phyloP scores from a whole-genome alignment of 257 asterid genomes.

The Paraleonurus japonicus region DNA sequence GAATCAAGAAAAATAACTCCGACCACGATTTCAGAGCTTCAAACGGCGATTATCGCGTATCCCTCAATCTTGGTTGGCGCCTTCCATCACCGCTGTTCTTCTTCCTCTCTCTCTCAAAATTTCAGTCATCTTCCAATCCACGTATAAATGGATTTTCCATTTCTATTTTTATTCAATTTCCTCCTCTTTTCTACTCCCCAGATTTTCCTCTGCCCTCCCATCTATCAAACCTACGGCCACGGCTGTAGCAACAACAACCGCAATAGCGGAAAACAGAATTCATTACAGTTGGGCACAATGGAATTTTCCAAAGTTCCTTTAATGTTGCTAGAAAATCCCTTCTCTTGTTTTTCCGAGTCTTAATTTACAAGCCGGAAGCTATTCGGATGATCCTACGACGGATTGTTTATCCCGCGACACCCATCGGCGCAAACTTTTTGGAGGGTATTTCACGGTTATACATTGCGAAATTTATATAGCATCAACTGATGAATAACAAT shows the following conservation, averaged over 20 bases:
- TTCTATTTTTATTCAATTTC: slow-evolving; percentile 29
- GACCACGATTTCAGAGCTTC: slow-evolving; percentile 38
- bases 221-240: slow-evolving; percentile 20
- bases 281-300: slow-evolving; percentile 4
- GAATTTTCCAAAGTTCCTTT: slow-evolving; percentile 1
- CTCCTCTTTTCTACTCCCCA: slow-evolving; percentile 25
- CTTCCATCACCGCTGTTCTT: slow-evolving; percentile 22
- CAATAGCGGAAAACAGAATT: slow-evolving; percentile 5
- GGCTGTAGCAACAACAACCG: slow-evolving; percentile 4
- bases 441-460: not conserved
- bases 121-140: not conserved
- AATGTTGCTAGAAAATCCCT: not conserved
- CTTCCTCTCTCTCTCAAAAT: slow-evolving; percentile 24
- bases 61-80: slow-evolving; percentile 31
- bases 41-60: slow-evolving; percentile 43
- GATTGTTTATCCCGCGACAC: slow-evolving; percentile 21
- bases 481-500: not conserved
- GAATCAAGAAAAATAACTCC: slow-evolving; percentile 20
- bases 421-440: slow-evolving; percentile 9
- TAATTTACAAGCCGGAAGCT: slow-evolving; percentile 5
- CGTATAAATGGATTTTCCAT: slow-evolving; percentile 28
- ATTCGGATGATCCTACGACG: slow-evolving; percentile 2
- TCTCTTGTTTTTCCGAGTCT: not conserved
- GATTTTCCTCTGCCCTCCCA: slow-evolving; percentile 18
- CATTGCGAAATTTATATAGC: not conserved